Evolutionary conservation across 2,329 filamentous ascomycete species (phyloP).

Genomic region (Aspergillus fumigatiaffinis): DNA sequence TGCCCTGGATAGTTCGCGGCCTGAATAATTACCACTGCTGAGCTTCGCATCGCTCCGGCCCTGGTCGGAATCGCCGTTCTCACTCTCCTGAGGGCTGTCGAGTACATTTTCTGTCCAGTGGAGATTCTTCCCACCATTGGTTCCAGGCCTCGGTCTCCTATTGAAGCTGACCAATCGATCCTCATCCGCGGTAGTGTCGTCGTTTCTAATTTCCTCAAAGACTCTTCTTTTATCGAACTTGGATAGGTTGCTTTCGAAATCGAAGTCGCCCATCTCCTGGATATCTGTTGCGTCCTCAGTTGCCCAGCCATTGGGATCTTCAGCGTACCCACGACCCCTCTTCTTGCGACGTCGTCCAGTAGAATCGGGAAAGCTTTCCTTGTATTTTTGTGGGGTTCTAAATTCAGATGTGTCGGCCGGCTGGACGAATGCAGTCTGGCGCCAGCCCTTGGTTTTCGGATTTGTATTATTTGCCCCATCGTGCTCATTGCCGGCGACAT

Average conservation of each 20-base stretch:
- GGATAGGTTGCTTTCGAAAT: constrained; percentile 82
- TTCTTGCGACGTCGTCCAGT: constrained; percentile 45
- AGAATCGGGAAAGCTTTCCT: constrained; percentile 20
- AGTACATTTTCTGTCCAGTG: constrained; percentile 91
- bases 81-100: constrained; percentile 67
- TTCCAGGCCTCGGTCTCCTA: constrained; percentile 61
- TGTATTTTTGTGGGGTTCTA: constrained; percentile 23
- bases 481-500: constrained; percentile 34
- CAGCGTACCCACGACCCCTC: constrained; percentile 43
- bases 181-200: constrained; percentile 84
- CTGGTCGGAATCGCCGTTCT: constrained; percentile 61
- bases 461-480: constrained; percentile 30
- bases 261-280: constrained; percentile 89
- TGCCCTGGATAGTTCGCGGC: constrained; percentile 38
- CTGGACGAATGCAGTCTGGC: constrained; percentile 63
- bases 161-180: constrained; percentile 91
- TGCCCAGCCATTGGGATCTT: constrained; percentile 78
- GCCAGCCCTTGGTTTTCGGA: constrained; percentile 60
- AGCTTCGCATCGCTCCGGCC: constrained; percentile 39
- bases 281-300: constrained; percentile 95
- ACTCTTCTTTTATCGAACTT: constrained; percentile 93
- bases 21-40: constrained; percentile 46
- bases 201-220: constrained; percentile 86
- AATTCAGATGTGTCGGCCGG: constrained; percentile 44
- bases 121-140: constrained; percentile 79